Conservation (phyloP, 208 protist genomes). For the Angomonas ambiguus region DNA sequence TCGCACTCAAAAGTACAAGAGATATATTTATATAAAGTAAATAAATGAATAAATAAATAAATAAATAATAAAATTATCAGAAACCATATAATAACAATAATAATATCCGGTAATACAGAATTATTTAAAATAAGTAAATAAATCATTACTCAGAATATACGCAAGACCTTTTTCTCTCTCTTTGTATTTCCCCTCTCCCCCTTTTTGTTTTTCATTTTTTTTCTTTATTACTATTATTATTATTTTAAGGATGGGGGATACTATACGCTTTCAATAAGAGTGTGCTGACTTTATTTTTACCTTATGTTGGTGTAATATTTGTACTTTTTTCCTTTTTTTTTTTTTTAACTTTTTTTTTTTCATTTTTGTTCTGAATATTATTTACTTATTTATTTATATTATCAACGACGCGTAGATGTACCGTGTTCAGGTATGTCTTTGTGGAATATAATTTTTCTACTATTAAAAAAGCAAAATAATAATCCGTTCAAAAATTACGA, state of each 20-base stretch:
- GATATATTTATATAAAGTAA: background rate
- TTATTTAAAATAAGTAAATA: too few species aligned
- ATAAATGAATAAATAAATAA: background rate
- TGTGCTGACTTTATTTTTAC: too few species aligned
- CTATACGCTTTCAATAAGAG: too few species aligned
- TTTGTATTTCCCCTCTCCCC: background rate
- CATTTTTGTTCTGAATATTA: background rate
- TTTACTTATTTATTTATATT: background rate
- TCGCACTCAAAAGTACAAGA: too few species aligned
- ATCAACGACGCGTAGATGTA: too few species aligned
- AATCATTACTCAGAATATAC: too few species aligned
- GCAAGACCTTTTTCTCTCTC: too few species aligned
- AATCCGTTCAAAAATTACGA: too few species aligned
- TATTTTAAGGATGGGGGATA: constrained; percentile 9
- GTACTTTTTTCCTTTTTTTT: background rate
- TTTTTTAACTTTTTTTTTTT: constrained; percentile 7
- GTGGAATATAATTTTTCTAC: background rate
- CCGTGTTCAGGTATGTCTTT: background rate
- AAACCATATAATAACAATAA: background rate
- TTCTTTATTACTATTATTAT: constrained; percentile 17
- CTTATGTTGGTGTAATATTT: background rate
- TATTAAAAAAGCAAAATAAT: background rate
- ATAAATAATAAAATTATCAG: background rate
- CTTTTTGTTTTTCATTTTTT: constrained; percentile 6
- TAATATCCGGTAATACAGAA: too few species aligned